A percentile compares a stretch with the other conserved stretches of the same genome.
These are phyloP conservation scores for Parastagonospora avenae DNA, from an alignment of 2,329 filamentous ascomycete genomes.

Conservation along the genomic window DNA sequence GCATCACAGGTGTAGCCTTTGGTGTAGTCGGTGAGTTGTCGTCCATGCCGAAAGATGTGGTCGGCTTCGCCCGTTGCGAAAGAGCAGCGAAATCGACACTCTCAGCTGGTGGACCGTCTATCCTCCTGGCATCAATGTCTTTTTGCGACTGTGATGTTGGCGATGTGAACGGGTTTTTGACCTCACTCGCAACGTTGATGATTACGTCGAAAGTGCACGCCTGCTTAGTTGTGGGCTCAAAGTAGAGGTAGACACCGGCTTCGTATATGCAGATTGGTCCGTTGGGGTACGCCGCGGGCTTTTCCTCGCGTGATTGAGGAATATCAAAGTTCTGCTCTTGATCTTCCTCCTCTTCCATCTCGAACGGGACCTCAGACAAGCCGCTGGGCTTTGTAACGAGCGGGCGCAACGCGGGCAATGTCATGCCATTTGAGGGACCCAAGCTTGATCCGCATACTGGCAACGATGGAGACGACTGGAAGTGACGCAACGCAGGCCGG, in stretches of 20 bases:
- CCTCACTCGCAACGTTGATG: constrained; percentile 83
- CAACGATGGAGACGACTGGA: constrained; percentile 66
- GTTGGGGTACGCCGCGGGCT: constrained; percentile 80
- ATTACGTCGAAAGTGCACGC: constrained; percentile 80
- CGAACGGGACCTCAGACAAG: constrained; percentile 66
- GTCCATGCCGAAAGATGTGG: constrained; percentile 31
- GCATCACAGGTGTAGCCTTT: constrained; percentile 57
- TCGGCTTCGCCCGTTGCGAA: constrained; percentile 28
- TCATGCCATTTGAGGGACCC: constrained; percentile 57
- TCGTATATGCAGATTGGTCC: constrained; percentile 83
- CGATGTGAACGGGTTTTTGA: constrained; percentile 71
- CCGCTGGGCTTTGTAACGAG: constrained; percentile 42
- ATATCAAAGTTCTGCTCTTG: constrained; percentile 59
- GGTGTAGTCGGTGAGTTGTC: constrained; percentile 55
- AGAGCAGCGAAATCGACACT: constrained; percentile 44
- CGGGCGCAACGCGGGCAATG: constrained; percentile 50
- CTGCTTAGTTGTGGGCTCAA: constrained; percentile 79
- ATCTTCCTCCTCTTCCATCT: constrained; percentile 73
- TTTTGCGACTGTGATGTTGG: constrained; percentile 34
- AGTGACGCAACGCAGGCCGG: constrained; percentile 60
- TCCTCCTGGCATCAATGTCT: constrained; percentile 42
- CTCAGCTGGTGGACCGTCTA: constrained; percentile 43
- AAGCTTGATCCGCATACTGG: constrained; percentile 59
- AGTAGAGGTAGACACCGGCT: constrained; percentile 76
- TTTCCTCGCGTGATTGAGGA: constrained; percentile 67